Evolutionary conservation across 2,329 filamentous ascomycete genomes (phyloP), one percentile per base, ranked within the genome.

Genomic region (Dactylonectria macrodidyma): DNA sequence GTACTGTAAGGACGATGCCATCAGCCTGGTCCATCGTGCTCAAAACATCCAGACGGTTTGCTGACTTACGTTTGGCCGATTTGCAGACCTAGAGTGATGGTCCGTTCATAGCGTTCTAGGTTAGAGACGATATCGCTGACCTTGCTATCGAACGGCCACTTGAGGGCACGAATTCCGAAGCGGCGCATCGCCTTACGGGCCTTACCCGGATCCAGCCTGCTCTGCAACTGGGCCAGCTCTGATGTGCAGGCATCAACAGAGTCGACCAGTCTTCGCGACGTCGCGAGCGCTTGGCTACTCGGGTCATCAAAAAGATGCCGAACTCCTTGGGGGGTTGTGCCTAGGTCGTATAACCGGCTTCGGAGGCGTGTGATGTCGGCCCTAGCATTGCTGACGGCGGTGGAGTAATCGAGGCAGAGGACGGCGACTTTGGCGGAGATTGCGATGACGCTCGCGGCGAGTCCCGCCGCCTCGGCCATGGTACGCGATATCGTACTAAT

Each of bases 91-190:
- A 30, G 26, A 30, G 26, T 30, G 26, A 30, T 30, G 3, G 26
- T 30, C 26, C 26, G 26, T 30, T 30, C 26, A 30, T 30, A 30
- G 26, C 26, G 26, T 30, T 30, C 26, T 30, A 30, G 26, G 26
- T 30, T 30, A 30, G 51, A 51, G 12, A 67, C 5, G 19, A 67
- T 48, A 12, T 34, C 44, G 16, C 46, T 51, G 33, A 68, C 58
- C 61, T 62, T 66, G 47, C 58, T 62, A 51, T 58, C 12, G 1
- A 68, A 68, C 22, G 59, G 67, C 66, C 66, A 68, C 44, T 50
- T 68, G 14, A 68, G 59, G 34, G 59, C 62, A 47, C 44, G 55
- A 10, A 66, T 30, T 19, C 62, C 56, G 26, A 68, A 30, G 5
- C 48, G 55, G 19, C 59, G 48, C 56, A 69, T 69, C 30, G 47